Base-by-base conservation (phyloP, 768 basidiomycete genomes). In the Cyclocybe cylindracea region DNA sequence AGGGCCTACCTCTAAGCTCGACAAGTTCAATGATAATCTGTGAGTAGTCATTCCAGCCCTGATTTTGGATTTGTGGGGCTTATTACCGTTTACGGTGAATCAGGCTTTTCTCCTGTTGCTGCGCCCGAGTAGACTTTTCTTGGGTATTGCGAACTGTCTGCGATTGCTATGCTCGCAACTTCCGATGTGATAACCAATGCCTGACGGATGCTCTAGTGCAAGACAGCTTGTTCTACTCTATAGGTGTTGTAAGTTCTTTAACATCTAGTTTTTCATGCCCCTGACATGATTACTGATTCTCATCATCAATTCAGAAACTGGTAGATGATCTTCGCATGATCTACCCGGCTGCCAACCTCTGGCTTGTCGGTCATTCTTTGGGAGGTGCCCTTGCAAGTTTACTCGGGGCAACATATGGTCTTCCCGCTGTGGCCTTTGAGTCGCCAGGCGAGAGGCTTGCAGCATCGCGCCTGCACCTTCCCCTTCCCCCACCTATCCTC, bases 1-100 rank as follows among this genome's bases (percentile, higher is more conserved):
- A 56, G 94, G 94, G 2, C 84, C 87, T 10, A 96, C 96, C 10
- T 89, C 90, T 45, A 89, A 83, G 73, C 85, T 88, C 62, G 96
- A 98, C 71, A 95, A 93, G 71, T 86, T 86, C 64, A 98, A 98
- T 68, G 95, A 97, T 69, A 92, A 92, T 60, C 61, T 91, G 67
- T 78, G 50, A 13, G 73, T 61, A 2, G 44, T 16, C n/a, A n/a
- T 8, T 34, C 3, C 29, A 7, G 18, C 34, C 10, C 6, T 24
- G n/a, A 10, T 37, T 33, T 37, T 10, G n/a, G 41, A 33, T 13
- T 8, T 36, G 13, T 46, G 41, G 37, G 14, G 50, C 46, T 40
- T 33, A 42, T 32, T 40, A 19, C 13, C 32, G 37, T 14, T 31
- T 39, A 34, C 34, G 33, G 18, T 10, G 8, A 14, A 41, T 24